Base-by-base conservation (phyloP, 768 basidiomycete species). In the Suillus variegatus region DNA sequence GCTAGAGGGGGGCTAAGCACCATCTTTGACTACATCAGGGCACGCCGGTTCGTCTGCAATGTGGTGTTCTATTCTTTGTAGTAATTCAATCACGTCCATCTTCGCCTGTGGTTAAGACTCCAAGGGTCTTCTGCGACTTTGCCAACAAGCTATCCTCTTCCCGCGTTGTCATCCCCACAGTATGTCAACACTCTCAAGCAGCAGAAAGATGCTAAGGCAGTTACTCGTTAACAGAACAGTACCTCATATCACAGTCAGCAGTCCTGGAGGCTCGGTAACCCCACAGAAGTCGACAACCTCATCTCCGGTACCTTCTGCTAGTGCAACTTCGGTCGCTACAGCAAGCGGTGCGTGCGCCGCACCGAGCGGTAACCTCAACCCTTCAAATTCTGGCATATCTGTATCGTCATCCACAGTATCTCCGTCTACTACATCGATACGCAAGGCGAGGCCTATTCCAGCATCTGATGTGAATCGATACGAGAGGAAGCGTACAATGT, bases 391-490 rank as follows among this genome's bases (percentile, higher is more conserved):
- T 41, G 22, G 22, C 22, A 18, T 28, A 41, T 41, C 40, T 41
- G 40, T 20, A 18, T 41, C 40, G 40, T 20, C 25, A 28, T 28
- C 1, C 25, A 10, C 40, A 41, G 20, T 3, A 22, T 25, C 57
- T 25, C 22, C 8, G 10, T 41, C 57, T 28, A 41, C 10, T 4
- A 1, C 25, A 18, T 41, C 57, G 9, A 41, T 1, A 10, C 40
- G 40, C n/a, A 13, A 25, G 18, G 22, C 25, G 25, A 20, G 1
- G 22, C 40, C 57, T 18, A 63, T 61, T 40, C 55, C 61, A 4
- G 40, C 40, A 28, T 49, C 44, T 52, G 40, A 51, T 8, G 51
- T 65, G 9, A 36, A 49, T 18, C 44, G 61, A 46, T 65, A 65
- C n/a, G 6, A 65, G 9, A 62, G 64, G 35, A 18, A 22, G 9